Percentiles rank a stretch among this genome's conserved stretches.
Evolutionary conservation across 2,329 filamentous ascomycete genomes (phyloP).

Genomic region (Penicillium sp.): DNA sequence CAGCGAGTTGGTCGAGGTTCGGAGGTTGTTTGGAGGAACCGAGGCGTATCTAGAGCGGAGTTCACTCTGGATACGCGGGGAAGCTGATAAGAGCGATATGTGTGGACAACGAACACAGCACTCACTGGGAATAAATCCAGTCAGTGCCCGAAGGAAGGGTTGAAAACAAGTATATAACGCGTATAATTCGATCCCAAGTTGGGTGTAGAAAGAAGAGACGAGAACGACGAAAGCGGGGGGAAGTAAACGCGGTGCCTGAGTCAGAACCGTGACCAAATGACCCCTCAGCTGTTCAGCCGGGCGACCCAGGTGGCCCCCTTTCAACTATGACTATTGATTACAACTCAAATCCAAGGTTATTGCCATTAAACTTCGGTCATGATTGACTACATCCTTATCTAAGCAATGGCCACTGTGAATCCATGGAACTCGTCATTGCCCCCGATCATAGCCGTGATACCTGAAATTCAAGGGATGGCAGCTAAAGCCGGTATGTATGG

Average conservation of each 20-base stretch:
- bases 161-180: background rate
- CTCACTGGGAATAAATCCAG: conserved; percentile 19
- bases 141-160: background rate
- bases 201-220: conserved; percentile 13
- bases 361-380: background rate
- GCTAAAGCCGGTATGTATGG: background rate
- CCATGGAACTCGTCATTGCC: conserved; percentile 7
- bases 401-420: conserved; percentile 6
- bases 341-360: background rate
- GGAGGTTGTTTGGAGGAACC: background rate
- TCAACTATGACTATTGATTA: background rate
- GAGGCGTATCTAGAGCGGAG: conserved; percentile 26
- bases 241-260: conserved; percentile 19
- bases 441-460: conserved; percentile 4
- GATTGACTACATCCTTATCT: conserved; percentile 8
- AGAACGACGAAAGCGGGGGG: conserved; percentile 9
- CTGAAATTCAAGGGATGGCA: background rate
- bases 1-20: background rate
- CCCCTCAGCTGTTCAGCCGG: background rate
- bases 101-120: conserved; percentile 11
- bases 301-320: background rate
- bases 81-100: conserved; percentile 27
- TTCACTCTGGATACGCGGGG: conserved; percentile 29
- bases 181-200: background rate
- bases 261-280: conserved; percentile 13